Evolutionary conservation across 108 stramenopile genomes (phyloP).

Genomic region (Schizochytrium sp.): DNA sequence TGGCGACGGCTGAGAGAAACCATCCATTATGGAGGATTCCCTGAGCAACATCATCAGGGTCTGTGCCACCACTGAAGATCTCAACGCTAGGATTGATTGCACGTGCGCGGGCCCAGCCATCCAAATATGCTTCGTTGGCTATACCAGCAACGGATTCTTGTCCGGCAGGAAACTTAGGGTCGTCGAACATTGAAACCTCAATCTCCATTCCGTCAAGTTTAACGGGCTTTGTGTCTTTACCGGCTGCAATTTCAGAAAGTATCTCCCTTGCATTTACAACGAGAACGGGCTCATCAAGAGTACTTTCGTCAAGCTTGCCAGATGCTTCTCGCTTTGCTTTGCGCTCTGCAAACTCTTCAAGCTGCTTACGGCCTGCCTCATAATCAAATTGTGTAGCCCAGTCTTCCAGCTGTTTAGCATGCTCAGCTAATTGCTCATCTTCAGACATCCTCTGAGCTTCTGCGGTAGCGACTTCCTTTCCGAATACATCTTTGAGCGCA

Average conservation of each 20-base stretch:
- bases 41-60: conserved; percentile 63
- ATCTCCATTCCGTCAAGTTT: neutral
- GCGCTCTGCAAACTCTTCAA: conserved; percentile 26
- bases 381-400: neutral
- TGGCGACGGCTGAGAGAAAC: conserved; percentile 61
- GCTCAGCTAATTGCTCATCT: neutral
- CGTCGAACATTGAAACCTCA: neutral
- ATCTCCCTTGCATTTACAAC: conserved; percentile 37
- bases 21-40: conserved; percentile 65
- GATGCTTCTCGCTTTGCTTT: neutral
- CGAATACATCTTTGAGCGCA: conserved; percentile 7
- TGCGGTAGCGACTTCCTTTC: neutral
- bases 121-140: neutral
- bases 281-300: neutral
- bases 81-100: conserved; percentile 36
- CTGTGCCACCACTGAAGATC: conserved; percentile 71
- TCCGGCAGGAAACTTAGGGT: neutral
- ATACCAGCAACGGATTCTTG: neutral
- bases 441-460: neutral
- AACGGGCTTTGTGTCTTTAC: neutral
- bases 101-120: conserved; percentile 1
- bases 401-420: neutral
- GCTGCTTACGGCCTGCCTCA: neutral
- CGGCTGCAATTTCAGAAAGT: conserved; percentile 3
- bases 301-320: neutral